Conservation (phyloP, 176 grass and related monocot genomes). For the Eleusine indica region DNA sequence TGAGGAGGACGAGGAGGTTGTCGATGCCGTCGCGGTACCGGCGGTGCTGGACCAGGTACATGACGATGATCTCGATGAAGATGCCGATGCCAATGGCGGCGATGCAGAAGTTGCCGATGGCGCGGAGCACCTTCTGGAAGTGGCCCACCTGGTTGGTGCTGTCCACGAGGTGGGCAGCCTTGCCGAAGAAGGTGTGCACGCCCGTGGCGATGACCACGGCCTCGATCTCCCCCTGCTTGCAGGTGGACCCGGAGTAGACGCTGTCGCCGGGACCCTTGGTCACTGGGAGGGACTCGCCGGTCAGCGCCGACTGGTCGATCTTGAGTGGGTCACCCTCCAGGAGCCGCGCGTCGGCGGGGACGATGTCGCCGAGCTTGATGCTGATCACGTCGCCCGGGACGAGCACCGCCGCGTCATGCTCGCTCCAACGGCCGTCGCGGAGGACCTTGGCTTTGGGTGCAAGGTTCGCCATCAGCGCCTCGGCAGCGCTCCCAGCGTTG, state of each 20-base stretch:
- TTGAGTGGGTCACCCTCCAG: slow-evolving; percentile 82
- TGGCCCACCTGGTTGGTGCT: slow-evolving; percentile 93
- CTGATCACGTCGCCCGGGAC: slow-evolving; percentile 88
- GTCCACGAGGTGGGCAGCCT: slow-evolving; percentile 93
- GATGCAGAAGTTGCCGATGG: slow-evolving; percentile 99
- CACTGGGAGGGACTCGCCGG: slow-evolving; percentile 83
- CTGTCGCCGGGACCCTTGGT: slow-evolving; percentile 66
- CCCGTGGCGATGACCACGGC: slow-evolving; percentile 89
- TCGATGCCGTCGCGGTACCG: slow-evolving; percentile 88
- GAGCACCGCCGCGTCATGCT: slow-evolving; percentile 71
- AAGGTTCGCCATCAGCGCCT: slow-evolving; percentile 91
- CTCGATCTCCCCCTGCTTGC: slow-evolving; percentile 94
- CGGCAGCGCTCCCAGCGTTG: slow-evolving; percentile 85
- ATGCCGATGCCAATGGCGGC: slow-evolving; percentile 68
- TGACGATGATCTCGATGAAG: slow-evolving; percentile 67
- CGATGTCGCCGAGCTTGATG: slow-evolving; percentile 90
- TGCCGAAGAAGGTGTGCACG: slow-evolving; percentile 97
- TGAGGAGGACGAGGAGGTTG: slow-evolving; percentile 93
- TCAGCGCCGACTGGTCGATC: slow-evolving; percentile 95
- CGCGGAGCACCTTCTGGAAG: slow-evolving; percentile 85
- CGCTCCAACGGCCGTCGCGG: slow-evolving; percentile 70
- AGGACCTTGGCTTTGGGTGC: slow-evolving; percentile 90
- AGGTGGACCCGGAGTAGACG: slow-evolving; percentile 89
- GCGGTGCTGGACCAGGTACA: slow-evolving; percentile 86
- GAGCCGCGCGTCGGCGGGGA: slow-evolving; percentile 81